A percentile compares a stretch with the other conserved stretches of the same genome.
Evolutionary conservation across 2,329 filamentous ascomycete species (phyloP).

Genomic region (Aspergillus arachidicola): DNA sequence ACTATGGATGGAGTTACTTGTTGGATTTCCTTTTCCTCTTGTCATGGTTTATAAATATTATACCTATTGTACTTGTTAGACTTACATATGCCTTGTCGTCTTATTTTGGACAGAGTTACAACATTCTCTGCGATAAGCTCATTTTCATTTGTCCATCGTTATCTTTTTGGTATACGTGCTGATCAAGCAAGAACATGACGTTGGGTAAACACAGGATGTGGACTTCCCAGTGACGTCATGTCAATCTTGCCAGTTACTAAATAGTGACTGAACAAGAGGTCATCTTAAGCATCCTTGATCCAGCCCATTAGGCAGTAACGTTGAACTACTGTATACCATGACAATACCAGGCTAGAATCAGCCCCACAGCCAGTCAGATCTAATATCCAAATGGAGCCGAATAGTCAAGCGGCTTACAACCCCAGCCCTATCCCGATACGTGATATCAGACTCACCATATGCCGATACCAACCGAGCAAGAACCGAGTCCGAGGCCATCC

Average conservation of each 20-base stretch:
- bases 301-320: no score
- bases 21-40: not conserved
- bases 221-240: not conserved
- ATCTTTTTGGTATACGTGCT: not conserved
- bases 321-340: no score
- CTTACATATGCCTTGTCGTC: not conserved
- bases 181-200: not conserved
- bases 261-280: not conserved
- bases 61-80: not conserved
- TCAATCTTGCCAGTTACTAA: not conserved
- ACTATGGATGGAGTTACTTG: not conserved
- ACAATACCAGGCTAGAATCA: not conserved
- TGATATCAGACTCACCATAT: not conserved
- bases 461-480: not conserved
- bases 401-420: no score
- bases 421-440: not conserved
- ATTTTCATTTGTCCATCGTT: not conserved
- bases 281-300: not conserved
- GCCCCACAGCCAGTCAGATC: not conserved
- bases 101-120: not conserved
- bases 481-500: not conserved
- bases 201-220: no score
- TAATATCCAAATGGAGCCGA: not conserved
- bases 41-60: not conserved
- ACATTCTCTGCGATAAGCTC: not conserved